These are phyloP conservation scores for Vanderwaltozyma polyspora DNA, from an alignment of 805 yeast species.

Conservation along the genomic window DNA sequence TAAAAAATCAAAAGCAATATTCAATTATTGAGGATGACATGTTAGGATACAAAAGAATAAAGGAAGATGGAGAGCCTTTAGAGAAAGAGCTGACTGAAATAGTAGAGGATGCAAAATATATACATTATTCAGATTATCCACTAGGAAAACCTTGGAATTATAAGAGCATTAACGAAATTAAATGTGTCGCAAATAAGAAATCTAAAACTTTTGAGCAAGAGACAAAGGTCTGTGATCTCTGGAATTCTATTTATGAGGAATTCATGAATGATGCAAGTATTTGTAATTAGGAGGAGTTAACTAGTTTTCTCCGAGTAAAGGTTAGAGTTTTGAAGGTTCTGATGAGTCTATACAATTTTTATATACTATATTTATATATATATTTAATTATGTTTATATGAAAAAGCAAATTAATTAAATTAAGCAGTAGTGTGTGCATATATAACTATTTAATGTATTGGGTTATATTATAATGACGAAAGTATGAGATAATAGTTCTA, in stretches of 20 bases:
- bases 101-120: slow-evolving; percentile 30
- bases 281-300: no score
- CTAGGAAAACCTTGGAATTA: slow-evolving; percentile 53
- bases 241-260: slow-evolving; percentile 17
- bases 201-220: slow-evolving; percentile 6
- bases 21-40: slow-evolving; percentile 18
- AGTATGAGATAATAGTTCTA: no score
- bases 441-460: no score
- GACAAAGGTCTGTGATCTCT: slow-evolving; percentile 13
- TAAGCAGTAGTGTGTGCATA: no score
- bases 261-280: slow-evolving; percentile 11
- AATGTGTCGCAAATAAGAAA: slow-evolving; percentile 12
- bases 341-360: no score
- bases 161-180: slow-evolving; percentile 9
- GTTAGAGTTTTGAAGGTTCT: no score
- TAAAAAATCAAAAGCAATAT: slow-evolving; percentile 16
- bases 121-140: slow-evolving; percentile 60
- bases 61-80: slow-evolving; percentile 10
- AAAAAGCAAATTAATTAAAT: no score
- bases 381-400: not conserved
- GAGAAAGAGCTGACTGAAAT: slow-evolving; percentile 12
- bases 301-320: no score
- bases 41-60: slow-evolving; percentile 19
- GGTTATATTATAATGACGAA: no score
- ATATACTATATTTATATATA: no score